phyloP scores from a whole-genome alignment of 768 basidiomycete species.

The Mycena indigotica region DNA sequence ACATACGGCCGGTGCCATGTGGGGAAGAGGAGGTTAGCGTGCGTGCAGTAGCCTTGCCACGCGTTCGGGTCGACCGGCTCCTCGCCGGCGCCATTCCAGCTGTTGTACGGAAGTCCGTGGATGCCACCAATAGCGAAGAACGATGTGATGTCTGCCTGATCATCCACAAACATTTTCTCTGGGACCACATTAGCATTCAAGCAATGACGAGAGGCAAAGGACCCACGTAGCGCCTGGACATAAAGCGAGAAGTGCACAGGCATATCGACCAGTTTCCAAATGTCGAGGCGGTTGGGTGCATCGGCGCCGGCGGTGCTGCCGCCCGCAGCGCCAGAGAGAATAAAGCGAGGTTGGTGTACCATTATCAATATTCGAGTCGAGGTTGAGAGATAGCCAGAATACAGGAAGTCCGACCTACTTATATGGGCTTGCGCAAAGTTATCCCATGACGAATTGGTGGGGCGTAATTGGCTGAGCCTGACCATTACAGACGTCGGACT shows the following conservation, averaged over 20 bases:
- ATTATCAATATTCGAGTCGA: too few species aligned
- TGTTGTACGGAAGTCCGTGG: constrained; percentile 50
- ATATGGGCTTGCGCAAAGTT: too few species aligned
- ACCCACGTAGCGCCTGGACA: constrained; percentile 51
- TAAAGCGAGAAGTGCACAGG: constrained; percentile 52
- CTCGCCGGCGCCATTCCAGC: constrained; percentile 45
- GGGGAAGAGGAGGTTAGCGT: constrained; percentile 55
- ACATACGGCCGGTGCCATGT: constrained; percentile 61
- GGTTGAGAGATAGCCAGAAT: too few species aligned
- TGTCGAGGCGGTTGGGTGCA: constrained; percentile 47
- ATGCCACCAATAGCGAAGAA: constrained; percentile 53
- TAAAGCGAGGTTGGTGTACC: too few species aligned
- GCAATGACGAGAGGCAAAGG: background rate
- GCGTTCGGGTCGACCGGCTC: constrained; percentile 20
- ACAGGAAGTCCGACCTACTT: too few species aligned
- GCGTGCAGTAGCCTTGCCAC: constrained; percentile 58
- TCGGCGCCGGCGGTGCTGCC: too few species aligned
- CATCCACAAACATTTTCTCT: constrained; percentile 34
- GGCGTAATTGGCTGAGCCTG: too few species aligned
- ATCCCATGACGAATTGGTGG: too few species aligned
- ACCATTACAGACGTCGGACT: too few species aligned
- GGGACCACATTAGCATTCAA: background rate
- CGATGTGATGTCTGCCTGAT: constrained; percentile 37
- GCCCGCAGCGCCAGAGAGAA: background rate
- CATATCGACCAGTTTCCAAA: constrained; percentile 45